These are phyloP conservation scores for Dipodascopsis uninucleata DNA, from an alignment of 805 yeast genomes.

Conservation along the genomic window DNA sequence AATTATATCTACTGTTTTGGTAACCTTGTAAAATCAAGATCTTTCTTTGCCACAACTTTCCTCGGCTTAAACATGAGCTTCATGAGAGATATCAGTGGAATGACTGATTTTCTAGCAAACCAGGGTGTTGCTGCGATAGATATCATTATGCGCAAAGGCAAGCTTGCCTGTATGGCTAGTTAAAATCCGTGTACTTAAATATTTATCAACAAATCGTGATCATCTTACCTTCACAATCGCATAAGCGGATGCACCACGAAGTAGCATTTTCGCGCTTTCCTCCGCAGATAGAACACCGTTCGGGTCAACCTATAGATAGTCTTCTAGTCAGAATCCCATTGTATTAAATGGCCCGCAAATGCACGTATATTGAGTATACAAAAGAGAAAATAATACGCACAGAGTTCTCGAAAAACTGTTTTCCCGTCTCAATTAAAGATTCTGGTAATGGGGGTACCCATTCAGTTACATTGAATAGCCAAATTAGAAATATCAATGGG, in stretches of 20 bases:
- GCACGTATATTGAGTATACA: constrained; percentile 34
- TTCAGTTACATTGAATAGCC: constrained; percentile 53
- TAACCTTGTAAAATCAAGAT: not conserved
- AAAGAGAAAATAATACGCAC: constrained; percentile 34
- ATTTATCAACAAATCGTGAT: not conserved
- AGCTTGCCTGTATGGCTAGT: constrained; percentile 36
- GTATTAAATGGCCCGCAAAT: constrained; percentile 32
- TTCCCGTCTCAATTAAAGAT: constrained; percentile 59
- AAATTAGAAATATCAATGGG: constrained; percentile 70
- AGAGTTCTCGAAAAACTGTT: constrained; percentile 52
- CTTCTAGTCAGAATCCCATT: constrained; percentile 30
- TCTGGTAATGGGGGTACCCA: constrained; percentile 51
- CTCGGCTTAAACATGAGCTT: no score
- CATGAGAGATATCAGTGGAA: constrained; percentile 46
- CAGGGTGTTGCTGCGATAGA: constrained; percentile 55
- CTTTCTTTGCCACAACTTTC: no score
- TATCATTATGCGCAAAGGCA: constrained; percentile 52
- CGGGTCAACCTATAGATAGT: constrained; percentile 7
- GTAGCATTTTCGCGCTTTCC: constrained; percentile 52
- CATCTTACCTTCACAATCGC: constrained; percentile 53
- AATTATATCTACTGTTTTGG: no score
- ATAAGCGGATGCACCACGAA: constrained; percentile 75
- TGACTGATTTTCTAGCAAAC: constrained; percentile 50
- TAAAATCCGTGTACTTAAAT: not conserved
- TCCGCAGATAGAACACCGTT: constrained; percentile 39